phyloP scores from a whole-genome alignment of 2,329 filamentous ascomycete species.

The Nemania diffusa region DNA sequence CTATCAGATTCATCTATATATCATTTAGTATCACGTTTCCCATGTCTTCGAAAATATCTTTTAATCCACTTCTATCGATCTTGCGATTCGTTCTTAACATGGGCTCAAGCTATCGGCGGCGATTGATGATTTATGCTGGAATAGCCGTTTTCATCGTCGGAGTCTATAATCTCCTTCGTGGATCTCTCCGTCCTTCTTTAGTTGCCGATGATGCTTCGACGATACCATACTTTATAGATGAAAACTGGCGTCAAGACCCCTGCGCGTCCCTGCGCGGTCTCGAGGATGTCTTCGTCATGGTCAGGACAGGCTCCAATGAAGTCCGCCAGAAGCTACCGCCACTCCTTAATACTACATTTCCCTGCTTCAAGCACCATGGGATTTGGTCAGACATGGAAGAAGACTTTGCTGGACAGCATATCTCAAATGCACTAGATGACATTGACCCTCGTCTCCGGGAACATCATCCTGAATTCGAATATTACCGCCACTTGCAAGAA shows the following conservation, averaged over 20 bases:
- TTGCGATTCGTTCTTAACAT: neutral
- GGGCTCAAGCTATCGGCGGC: slow-evolving; percentile 17
- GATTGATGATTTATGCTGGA: slow-evolving; percentile 15
- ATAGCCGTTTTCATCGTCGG: slow-evolving; percentile 12
- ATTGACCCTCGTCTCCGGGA: slow-evolving; percentile 27
- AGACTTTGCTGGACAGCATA: slow-evolving; percentile 29
- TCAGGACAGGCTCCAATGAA: slow-evolving; percentile 39
- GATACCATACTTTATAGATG: neutral
- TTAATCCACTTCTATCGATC: neutral
- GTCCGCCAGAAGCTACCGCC: slow-evolving; percentile 31
- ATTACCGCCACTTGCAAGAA: slow-evolving; percentile 32
- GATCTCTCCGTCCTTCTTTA: neutral
- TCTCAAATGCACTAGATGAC: slow-evolving; percentile 28
- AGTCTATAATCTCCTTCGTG: slow-evolving; percentile 5
- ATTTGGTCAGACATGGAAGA: slow-evolving; percentile 35
- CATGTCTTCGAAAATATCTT: neutral
- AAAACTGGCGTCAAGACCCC: slow-evolving; percentile 1
- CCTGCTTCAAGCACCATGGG: slow-evolving; percentile 30
- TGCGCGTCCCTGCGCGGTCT: slow-evolving; percentile 24
- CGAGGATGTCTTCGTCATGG: slow-evolving; percentile 35
- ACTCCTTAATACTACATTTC: slow-evolving; percentile 29
- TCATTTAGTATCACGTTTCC: neutral
- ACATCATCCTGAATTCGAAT: slow-evolving; percentile 32
- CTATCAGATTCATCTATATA: neutral
- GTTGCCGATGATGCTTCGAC: neutral